Evolutionary conservation across 768 basidiomycete genomes (phyloP), one percentile per base, ranked within the genome.

Genomic region (Nevesoporus exiguus): DNA sequence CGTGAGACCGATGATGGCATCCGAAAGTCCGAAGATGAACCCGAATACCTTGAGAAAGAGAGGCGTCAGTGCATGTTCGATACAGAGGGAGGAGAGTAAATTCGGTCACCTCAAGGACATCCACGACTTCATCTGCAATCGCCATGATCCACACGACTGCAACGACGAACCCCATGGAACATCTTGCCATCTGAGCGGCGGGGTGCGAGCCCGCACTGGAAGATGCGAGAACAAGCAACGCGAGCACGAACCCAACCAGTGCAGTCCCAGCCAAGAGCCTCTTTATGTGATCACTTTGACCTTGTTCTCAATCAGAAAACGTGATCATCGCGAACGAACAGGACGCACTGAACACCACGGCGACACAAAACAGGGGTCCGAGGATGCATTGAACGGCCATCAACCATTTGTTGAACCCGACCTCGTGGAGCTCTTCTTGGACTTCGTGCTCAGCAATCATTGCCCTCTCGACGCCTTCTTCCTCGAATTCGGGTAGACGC

Each of bases 141-240:
- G 90, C 93, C 84, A 98, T 95, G 62, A 99, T 98, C 96, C 97
- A 99, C 8, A 98, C 85, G 56, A 98, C 82, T 3, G 93, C 80
- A 25, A 96, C 87, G 21, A 86, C 68, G 73, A 99, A 99, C 0
- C 97, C 96, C 78, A 95, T 86, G 22, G 85, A 87, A 65, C 93
- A 96, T 10, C 94, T 80, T 10, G 80, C 77, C 71, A 93, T 77
- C 52, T 83, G 79, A 43, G 81, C 77, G 14, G 79, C 64, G 6
- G 78, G 75, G 57, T 82, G 77, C 19, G 77, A 74, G 3, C 90
- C 87, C 39, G 80, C 77, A 7, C 79, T 77, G 1, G 80, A 80
- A 62, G 85, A 85, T 0, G 82, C 65, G 6, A 82, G 70, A 2
- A 91, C 86, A 1, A 86, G 68, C 7, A 76, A 64, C 1, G 78